phyloP scores from a whole-genome alignment of 1,284 basidiomycete genomes.

The Sporisorium graminicola region DNA sequence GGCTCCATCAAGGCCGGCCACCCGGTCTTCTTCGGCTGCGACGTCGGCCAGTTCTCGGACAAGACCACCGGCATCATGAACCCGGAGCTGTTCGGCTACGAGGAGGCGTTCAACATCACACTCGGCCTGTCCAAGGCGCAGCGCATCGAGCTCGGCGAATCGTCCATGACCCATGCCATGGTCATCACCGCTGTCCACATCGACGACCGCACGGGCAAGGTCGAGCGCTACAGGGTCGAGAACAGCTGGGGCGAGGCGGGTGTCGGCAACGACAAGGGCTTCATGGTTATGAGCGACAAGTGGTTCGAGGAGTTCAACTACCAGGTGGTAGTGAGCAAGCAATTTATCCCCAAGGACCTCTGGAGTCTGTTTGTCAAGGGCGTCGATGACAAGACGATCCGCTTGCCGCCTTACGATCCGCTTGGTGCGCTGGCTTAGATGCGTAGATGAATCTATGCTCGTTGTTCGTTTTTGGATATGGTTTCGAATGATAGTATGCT shows the following conservation, averaged over 20 bases:
- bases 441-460: background rate
- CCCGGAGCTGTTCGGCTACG: slow-evolving; percentile 78
- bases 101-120: slow-evolving; percentile 75
- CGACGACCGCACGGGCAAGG: slow-evolving; percentile 74
- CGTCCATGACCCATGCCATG: slow-evolving; percentile 88
- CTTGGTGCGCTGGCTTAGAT: slow-evolving; percentile 50
- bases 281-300: slow-evolving; percentile 79
- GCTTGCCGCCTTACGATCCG: slow-evolving; percentile 67
- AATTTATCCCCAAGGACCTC: slow-evolving; percentile 50
- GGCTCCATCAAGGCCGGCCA: slow-evolving; percentile 85
- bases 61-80: slow-evolving; percentile 80
- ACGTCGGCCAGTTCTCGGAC: slow-evolving; percentile 82
- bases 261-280: slow-evolving; percentile 82
- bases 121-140: slow-evolving; percentile 83
- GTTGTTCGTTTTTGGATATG: background rate
- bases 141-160: slow-evolving; percentile 83
- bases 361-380: slow-evolving; percentile 53
- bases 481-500: background rate
- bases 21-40: slow-evolving; percentile 95
- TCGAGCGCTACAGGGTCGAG: slow-evolving; percentile 91
- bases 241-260: slow-evolving; percentile 88
- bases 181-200: slow-evolving; percentile 61
- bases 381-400: slow-evolving; percentile 67
- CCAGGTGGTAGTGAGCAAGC: slow-evolving; percentile 57
- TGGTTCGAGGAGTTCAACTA: slow-evolving; percentile 86